A percentile compares a stretch with the other conserved stretches of the same genome.
phyloP scores from a whole-genome alignment of 1,284 basidiomycete species.

The Cryptococcus sp. region DNA sequence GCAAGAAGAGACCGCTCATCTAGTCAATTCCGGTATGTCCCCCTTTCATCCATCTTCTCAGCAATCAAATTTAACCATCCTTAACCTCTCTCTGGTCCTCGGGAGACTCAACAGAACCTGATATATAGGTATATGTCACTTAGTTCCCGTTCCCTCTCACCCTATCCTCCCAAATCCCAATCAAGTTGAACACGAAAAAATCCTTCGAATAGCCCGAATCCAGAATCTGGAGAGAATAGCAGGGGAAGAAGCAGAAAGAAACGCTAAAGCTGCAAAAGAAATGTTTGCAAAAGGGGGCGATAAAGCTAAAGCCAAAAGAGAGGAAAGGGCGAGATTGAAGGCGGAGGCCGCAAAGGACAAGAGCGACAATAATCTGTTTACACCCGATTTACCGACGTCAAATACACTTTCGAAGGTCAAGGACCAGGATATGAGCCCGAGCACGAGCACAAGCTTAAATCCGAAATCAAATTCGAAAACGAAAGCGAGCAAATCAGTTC shows the following conservation, averaged over 20 bases:
- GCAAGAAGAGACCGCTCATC: conserved; percentile 85
- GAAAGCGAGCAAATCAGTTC: too few species aligned
- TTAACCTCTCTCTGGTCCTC: neutral
- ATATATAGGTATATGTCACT: conserved; percentile 62
- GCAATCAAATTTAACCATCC: neutral
- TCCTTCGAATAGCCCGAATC: conserved; percentile 13
- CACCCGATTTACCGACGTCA: too few species aligned
- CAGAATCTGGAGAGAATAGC: conserved; percentile 52
- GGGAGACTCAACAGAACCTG: neutral
- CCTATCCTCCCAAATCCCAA: conserved; percentile 57
- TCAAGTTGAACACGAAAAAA: conserved; percentile 51
- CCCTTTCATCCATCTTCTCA: neutral
- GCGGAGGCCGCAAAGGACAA: conserved; percentile 47
- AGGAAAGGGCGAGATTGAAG: conserved; percentile 56
- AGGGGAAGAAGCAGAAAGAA: conserved; percentile 28
- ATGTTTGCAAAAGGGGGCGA: conserved; percentile 56
- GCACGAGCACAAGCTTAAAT: neutral
- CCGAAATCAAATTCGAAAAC: too few species aligned
- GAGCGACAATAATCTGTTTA: neutral
- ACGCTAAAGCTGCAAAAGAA: conserved; percentile 2
- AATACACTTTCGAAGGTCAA: too few species aligned
- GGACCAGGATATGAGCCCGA: neutral
- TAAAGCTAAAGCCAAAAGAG: conserved; percentile 56
- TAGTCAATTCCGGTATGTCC: conserved; percentile 69
- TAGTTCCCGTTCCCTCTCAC: conserved; percentile 68